phyloP scores from a whole-genome alignment of 169 alveolate genomes.

The Cryptosporidium viatorum region DNA sequence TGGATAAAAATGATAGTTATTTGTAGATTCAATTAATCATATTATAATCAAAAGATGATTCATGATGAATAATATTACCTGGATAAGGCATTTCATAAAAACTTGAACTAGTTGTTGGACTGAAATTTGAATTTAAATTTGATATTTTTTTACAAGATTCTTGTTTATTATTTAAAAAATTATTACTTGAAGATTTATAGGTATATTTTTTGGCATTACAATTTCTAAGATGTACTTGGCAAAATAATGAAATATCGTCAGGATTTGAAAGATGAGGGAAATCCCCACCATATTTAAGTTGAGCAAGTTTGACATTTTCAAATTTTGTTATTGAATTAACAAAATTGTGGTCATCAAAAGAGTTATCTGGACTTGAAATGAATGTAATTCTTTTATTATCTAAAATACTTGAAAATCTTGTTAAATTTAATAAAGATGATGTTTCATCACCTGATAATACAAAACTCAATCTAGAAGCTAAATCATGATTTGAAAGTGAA shows the following conservation, averaged over 20 bases:
- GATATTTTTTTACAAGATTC: neutral
- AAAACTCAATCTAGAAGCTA: conserved; percentile 51
- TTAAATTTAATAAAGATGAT: neutral
- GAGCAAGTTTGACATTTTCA: conserved; percentile 52
- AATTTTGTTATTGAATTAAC: conserved; percentile 8
- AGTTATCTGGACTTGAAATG: conserved; percentile 30
- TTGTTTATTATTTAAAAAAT: neutral
- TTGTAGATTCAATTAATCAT: neutral
- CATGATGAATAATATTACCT: conserved; percentile 45
- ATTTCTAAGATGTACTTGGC: conserved; percentile 62
- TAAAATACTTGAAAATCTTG: neutral
- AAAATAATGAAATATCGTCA: conserved; percentile 54
- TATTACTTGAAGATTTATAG: too few relatives aligned
- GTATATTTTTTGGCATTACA: conserved; percentile 37
- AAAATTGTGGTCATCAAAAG: conserved; percentile 41
- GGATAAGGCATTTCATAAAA: conserved; percentile 72
- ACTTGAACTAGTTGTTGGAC: neutral
- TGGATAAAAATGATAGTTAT: neutral
- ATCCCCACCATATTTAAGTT: conserved; percentile 69
- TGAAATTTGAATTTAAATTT: neutral
- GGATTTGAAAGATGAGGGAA: conserved; percentile 67
- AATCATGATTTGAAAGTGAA: conserved; percentile 16
- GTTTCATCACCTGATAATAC: conserved; percentile 28
- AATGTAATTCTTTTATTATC: conserved; percentile 38
- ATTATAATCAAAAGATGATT: conserved; percentile 19